Evolutionary conservation across 2,329 filamentous ascomycete genomes (phyloP).

Genomic region (Tolypocladium tundrense): DNA sequence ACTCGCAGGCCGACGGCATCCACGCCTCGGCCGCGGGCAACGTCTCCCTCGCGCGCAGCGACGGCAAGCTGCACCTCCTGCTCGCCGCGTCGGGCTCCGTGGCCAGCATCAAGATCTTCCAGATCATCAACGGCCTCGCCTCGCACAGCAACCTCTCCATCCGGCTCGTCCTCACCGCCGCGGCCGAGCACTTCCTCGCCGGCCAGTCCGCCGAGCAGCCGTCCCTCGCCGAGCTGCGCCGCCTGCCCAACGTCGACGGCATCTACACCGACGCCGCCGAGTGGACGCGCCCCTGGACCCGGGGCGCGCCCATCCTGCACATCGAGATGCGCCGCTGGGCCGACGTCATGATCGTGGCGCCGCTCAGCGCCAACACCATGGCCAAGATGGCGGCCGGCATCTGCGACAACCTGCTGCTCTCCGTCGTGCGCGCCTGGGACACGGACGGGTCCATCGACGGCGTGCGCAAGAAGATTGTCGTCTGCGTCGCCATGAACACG

Average conservation of each 20-base stretch:
- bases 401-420: conserved; percentile 65
- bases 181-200: conserved; percentile 64
- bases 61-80: conserved; percentile 31
- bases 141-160: conserved; percentile 55
- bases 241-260: conserved; percentile 63
- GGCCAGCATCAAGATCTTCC: conserved; percentile 76
- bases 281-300: conserved; percentile 67
- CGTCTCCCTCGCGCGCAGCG: conserved; percentile 21
- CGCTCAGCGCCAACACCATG: conserved; percentile 73
- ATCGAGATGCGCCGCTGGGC: conserved; percentile 79
- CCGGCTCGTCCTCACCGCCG: conserved; percentile 69
- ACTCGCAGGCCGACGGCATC: background rate
- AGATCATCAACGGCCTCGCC: conserved; percentile 51
- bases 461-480: conserved; percentile 53
- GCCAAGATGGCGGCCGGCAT: conserved; percentile 76
- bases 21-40: conserved; percentile 16
- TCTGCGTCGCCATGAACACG: conserved; percentile 80
- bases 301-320: conserved; percentile 74
- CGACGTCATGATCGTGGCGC: conserved; percentile 68
- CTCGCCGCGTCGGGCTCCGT: conserved; percentile 46
- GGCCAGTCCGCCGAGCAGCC: conserved; percentile 74
- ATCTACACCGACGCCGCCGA: conserved; percentile 81
- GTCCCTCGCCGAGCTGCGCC: conserved; percentile 44
- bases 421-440: conserved; percentile 81
- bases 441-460: conserved; percentile 50